These are phyloP conservation scores for Xylariaceae sp. DNA, from an alignment of 2,329 filamentous ascomycete genomes.

Conservation along the genomic window DNA sequence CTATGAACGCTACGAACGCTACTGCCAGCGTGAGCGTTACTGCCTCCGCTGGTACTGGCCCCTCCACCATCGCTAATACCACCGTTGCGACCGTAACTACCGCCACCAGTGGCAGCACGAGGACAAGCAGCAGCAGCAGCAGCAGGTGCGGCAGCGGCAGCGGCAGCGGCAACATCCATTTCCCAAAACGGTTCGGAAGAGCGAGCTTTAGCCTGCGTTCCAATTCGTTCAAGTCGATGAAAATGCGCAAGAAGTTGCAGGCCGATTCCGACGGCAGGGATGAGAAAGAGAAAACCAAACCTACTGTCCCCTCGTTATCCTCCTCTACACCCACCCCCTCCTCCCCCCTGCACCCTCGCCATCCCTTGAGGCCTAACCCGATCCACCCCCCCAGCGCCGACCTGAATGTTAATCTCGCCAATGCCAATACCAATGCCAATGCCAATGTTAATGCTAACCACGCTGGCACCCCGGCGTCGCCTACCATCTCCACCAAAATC, in stretches of 20 bases:
- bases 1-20: background rate
- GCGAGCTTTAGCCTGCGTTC: conserved; percentile 28
- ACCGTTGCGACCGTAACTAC: background rate
- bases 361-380: conserved; percentile 17
- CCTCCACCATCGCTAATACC: background rate
- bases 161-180: conserved; percentile 9
- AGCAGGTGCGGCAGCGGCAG: background rate
- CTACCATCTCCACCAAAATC: conserved; percentile 49
- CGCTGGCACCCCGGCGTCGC: conserved; percentile 36
- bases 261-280: conserved; percentile 5
- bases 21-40: background rate
- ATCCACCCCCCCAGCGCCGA: conserved; percentile 6
- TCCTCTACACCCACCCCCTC: conserved; percentile 9
- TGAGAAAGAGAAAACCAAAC: background rate
- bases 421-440: background rate
- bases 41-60: background rate
- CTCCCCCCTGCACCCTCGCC: conserved; percentile 14
- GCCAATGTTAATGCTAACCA: background rate
- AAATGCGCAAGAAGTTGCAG: conserved; percentile 25
- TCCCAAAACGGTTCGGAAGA: conserved; percentile 27
- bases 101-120: background rate
- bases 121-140: background rate
- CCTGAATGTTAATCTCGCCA: background rate
- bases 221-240: conserved; percentile 22
- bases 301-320: background rate